A percentile compares a stretch with the other conserved stretches of the same genome.
phyloP scores from a whole-genome alignment of 305 asterid species.

The Ajuga reptans region DNA sequence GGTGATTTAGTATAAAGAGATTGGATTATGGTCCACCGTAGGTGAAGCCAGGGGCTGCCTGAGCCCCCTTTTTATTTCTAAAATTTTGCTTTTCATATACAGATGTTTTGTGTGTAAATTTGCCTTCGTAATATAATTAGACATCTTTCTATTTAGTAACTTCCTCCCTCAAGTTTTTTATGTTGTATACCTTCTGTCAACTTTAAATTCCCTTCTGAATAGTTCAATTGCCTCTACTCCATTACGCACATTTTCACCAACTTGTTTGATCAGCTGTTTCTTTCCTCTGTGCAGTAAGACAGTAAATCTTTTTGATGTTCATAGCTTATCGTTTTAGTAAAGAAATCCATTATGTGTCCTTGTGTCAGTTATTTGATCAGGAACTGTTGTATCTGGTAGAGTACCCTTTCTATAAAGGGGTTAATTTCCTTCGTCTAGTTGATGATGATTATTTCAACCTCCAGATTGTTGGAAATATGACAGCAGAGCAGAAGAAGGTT shows the following conservation, averaged over 20 bases:
- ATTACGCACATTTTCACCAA: background rate
- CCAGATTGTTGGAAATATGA: conserved; percentile 61
- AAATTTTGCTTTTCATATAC: no score
- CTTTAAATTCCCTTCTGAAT: background rate
- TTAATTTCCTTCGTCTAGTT: background rate
- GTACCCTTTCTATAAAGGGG: background rate
- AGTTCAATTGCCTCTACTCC: background rate
- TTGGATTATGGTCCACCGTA: background rate
- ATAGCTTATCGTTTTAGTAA: background rate
- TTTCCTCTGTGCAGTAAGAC: background rate
- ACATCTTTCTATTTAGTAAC: no score
- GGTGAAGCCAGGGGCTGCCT: background rate
- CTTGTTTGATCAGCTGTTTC: background rate
- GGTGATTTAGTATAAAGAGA: background rate
- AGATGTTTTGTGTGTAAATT: no score
- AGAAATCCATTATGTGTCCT: background rate
- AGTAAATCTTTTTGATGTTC: background rate
- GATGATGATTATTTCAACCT: conserved; percentile 3
- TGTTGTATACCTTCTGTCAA: background rate
- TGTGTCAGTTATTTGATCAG: background rate
- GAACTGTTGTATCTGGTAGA: background rate
- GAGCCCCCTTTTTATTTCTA: background rate
- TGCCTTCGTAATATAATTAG: no score
- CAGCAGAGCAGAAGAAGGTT: conserved; percentile 57
- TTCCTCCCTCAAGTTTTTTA: no score